Evolutionary conservation across 805 yeast species (phyloP).

Genomic region (Metschnikowia cerradonensis): DNA sequence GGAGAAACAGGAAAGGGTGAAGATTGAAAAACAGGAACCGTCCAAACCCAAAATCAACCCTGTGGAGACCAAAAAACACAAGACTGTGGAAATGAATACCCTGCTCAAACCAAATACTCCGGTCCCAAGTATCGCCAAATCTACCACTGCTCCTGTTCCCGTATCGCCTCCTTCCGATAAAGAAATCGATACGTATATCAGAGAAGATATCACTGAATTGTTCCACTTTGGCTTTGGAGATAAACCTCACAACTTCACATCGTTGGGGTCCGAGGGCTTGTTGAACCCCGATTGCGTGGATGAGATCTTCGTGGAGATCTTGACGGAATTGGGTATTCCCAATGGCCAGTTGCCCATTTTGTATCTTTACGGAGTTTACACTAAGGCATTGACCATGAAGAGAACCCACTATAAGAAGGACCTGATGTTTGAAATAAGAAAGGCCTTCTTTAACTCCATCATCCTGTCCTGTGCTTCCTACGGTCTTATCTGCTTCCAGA

Average conservation of each 20-base stretch:
- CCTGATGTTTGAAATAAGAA: slow-evolving; percentile 32
- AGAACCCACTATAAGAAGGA: slow-evolving; percentile 43
- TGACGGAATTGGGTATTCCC: slow-evolving; percentile 52
- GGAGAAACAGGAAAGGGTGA: no score
- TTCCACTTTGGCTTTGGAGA: slow-evolving; percentile 27
- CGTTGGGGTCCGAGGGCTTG: slow-evolving; percentile 18
- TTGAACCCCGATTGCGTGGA: slow-evolving; percentile 41
- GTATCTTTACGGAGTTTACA: slow-evolving; percentile 47
- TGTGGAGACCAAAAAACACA: slow-evolving; percentile 1
- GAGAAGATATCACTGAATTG: slow-evolving; percentile 30
- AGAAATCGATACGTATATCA: slow-evolving; percentile 40
- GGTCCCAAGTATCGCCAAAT: background rate
- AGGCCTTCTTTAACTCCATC: slow-evolving; percentile 43
- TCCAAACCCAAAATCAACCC: background rate
- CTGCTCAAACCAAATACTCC: background rate
- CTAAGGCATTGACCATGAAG: slow-evolving; percentile 35
- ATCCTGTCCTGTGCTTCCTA: slow-evolving; percentile 53
- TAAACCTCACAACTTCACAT: slow-evolving; percentile 21
- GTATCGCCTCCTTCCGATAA: slow-evolving; percentile 13
- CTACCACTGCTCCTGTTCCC: background rate
- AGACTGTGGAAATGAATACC: background rate
- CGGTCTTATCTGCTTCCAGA: slow-evolving; percentile 65
- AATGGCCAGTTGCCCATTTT: slow-evolving; percentile 36
- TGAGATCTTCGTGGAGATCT: slow-evolving; percentile 49
- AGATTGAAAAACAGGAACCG: no score